Evolutionary conservation across 78 protist species (phyloP), one percentile per base, ranked within the genome.

Genomic region (Dictyostelium capitatum): DNA sequence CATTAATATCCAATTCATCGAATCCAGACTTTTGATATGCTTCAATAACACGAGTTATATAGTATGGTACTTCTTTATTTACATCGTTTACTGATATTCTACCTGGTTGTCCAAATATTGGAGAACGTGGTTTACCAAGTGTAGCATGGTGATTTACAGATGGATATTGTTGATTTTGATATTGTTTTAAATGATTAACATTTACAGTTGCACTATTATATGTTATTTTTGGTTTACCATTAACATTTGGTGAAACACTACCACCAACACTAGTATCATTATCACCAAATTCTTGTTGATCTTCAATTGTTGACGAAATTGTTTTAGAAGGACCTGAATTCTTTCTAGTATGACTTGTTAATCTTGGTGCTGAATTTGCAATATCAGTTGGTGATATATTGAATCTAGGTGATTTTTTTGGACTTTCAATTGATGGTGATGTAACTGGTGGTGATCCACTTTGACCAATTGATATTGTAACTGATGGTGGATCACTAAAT

Each of bases 1-100:
- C 67, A 17, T 47, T 25, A 62, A 87, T 17, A 12, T 80, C 50
- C 51, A 87, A 17, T 51, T 87, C 93, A 51, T 87, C 93, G 25
- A 57, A 78, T 17, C 79, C 23, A 47, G 57, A 79, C 19, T 87
- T 79, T 1, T 14, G 8, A 78, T 70, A 54, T 15, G 93, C 19
- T 6, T 75, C 48, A 11, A 65, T 32, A 1, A 79, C 83, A 23
- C 93, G 37, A 32, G 56, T 28, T 23, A 87, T 74, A 51, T 87
- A 87, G n/a, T 62, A 87, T 4, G 93, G 93, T 20, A 65, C 59
- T 19, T 87, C 84, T 15, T 53, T 50, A 80, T 87, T 87, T 30
- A 74, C 47, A n/a, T 87, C 81, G 5, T 25, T 25, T 3, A 87
- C 47, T 6, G 74, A 8, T 10, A 87, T 77, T 28, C 74, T 51